Percentiles rank a stretch among this genome's conserved stretches.
Evolutionary conservation across 106 monocot species (phyloP).

Genomic region (Dendrobium catenatum): DNA sequence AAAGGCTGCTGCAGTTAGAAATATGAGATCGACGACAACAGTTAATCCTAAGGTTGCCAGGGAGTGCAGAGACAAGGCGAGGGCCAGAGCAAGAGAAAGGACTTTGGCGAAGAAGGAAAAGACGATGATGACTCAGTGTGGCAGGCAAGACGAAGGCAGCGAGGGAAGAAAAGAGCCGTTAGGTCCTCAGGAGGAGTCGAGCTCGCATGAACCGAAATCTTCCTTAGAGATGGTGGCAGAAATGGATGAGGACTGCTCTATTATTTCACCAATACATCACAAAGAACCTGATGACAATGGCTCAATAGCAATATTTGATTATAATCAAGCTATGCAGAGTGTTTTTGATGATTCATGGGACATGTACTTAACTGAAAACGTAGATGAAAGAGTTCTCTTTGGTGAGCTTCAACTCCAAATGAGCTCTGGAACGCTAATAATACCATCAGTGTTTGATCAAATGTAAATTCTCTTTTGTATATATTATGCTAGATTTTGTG

Average conservation of each 20-base stretch:
- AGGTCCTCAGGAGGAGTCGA: no score
- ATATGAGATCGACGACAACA: background rate
- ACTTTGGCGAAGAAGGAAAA: conserved; percentile 31
- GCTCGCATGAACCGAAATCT: no score
- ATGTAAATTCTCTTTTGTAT: no score
- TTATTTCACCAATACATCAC: no score
- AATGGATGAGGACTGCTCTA: no score
- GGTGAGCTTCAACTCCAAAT: background rate
- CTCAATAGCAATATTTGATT: background rate
- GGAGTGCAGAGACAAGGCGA: conserved; percentile 34
- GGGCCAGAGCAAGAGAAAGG: conserved; percentile 44
- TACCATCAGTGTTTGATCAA: no score
- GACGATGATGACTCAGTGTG: background rate
- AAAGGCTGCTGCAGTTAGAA: no score
- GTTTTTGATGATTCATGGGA: background rate
- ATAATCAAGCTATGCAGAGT: background rate
- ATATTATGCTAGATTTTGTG: no score
- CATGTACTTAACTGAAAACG: background rate
- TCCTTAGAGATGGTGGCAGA: no score
- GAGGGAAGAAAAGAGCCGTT: no score
- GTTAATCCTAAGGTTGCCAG: background rate
- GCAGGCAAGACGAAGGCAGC: no score
- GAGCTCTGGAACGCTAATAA: background rate
- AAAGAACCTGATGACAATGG: no score
- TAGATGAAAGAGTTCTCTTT: background rate